Conservation (phyloP, 1,284 basidiomycete species). For the Microbotryum scabiosae region DNA sequence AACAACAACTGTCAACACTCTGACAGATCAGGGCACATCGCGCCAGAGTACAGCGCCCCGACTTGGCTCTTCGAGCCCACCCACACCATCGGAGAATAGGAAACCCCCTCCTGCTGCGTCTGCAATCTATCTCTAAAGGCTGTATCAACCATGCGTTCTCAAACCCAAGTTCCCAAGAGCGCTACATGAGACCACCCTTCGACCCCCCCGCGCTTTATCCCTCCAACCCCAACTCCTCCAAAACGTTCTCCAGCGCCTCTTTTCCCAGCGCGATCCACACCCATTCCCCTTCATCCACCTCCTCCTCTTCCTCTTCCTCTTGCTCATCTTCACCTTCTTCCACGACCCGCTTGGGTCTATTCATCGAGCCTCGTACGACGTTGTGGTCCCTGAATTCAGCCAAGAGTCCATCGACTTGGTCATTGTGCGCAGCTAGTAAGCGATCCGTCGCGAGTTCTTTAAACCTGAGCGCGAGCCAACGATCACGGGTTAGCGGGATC, state of each 20-base stretch:
- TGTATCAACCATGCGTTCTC: not conserved
- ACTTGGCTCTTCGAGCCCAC: not conserved
- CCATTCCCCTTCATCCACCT: constrained; percentile 41
- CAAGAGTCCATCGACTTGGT: constrained; percentile 65
- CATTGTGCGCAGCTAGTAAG: constrained; percentile 79
- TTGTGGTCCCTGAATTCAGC: constrained; percentile 85
- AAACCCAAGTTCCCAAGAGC: not conserved
- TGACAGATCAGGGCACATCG: not conserved
- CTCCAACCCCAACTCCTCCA: constrained; percentile 44
- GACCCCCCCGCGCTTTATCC: not conserved
- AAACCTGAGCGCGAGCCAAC: not conserved
- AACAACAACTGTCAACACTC: not conserved
- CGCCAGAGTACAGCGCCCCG: not conserved
- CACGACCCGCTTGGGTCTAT: constrained; percentile 25
- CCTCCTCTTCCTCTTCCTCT: constrained; percentile 37
- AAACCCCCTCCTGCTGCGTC: not conserved
- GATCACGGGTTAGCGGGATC: not conserved
- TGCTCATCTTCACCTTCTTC: constrained; percentile 39
- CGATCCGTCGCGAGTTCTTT: constrained; percentile 54
- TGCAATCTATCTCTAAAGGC: not conserved
- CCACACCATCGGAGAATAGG: not conserved
- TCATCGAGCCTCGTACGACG: constrained; percentile 53
- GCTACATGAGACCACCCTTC: not conserved
- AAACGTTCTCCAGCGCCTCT: constrained; percentile 46
- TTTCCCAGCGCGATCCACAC: constrained; percentile 76